A percentile compares a stretch with the other conserved stretches of the same genome.
Conservation (phyloP, 371 early-diverging fungal species). For the Syncephalastrum sp. region DNA sequence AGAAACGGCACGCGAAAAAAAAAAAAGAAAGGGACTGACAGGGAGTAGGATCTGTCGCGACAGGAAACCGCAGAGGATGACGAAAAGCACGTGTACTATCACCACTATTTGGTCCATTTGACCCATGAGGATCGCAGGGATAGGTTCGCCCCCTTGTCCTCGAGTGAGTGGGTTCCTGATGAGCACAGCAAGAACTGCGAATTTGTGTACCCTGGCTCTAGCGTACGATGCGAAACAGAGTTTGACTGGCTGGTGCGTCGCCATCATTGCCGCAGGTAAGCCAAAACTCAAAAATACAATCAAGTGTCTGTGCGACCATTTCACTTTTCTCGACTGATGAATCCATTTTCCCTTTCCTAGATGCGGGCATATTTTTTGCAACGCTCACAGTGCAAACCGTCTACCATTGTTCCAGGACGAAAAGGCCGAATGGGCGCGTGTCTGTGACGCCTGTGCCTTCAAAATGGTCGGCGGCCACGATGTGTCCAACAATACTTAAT, state of each 20-base stretch:
- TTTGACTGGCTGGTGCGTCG: conserved; percentile 20
- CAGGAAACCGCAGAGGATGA: no score
- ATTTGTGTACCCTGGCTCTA: conserved; percentile 10
- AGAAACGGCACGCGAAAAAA: neutral
- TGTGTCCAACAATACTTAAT: no score
- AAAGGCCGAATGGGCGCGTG: conserved; percentile 20
- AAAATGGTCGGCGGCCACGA: neutral
- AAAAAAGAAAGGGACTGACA: no score
- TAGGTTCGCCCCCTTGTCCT: conserved; percentile 1
- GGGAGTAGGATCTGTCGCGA: no score
- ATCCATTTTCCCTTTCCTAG: conserved; percentile 5
- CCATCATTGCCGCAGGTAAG: conserved; percentile 26
- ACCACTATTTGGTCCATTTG: conserved; percentile 20
- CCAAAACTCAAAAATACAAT: neutral
- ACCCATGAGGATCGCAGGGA: conserved; percentile 12
- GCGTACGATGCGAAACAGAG: conserved; percentile 10
- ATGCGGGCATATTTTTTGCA: conserved; percentile 21
- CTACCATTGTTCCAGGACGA: conserved; percentile 16
- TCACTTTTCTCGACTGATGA: neutral
- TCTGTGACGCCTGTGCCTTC: conserved; percentile 20
- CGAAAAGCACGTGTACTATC: conserved; percentile 13
- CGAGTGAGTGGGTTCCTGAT: conserved; percentile 14
- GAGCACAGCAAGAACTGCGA: conserved; percentile 11
- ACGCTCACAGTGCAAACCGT: conserved; percentile 19
- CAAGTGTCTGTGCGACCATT: neutral